A percentile compares a stretch with the other conserved stretches of the same genome.
Evolutionary conservation across 352 stramenopile genomes (phyloP).

Genomic region (Globisporangium spiculum): DNA sequence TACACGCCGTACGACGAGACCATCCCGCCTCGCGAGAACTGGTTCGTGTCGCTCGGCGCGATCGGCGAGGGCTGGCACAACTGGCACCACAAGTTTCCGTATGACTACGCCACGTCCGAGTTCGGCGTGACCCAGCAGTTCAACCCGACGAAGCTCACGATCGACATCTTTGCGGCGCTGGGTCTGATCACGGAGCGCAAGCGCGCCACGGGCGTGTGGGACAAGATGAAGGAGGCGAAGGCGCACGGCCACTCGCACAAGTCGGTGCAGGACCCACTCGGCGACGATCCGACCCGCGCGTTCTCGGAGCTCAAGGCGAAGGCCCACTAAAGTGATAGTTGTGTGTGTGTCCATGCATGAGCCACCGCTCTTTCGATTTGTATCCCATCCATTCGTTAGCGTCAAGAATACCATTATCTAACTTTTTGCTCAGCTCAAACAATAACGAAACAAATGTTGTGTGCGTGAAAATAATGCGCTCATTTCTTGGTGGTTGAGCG

Average conservation of each 20-base stretch:
- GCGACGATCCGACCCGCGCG: conserved; percentile 47
- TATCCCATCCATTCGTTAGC: neutral
- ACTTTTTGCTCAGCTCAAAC: neutral
- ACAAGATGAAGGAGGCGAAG: conserved; percentile 83
- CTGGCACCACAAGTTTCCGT: conserved; percentile 99
- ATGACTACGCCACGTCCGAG: conserved; percentile 98
- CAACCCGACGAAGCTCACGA: conserved; percentile 98
- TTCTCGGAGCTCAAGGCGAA: conserved; percentile 62
- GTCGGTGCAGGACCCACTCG: conserved; percentile 46
- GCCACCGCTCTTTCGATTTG: conserved; percentile 20
- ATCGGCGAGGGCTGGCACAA: conserved; percentile 99
- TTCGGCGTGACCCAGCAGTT: conserved; percentile 95
- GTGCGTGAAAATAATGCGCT: neutral
- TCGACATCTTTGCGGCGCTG: conserved; percentile 90
- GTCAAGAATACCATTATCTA: neutral
- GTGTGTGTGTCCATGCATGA: conserved; percentile 15
- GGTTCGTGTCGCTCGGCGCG: conserved; percentile 93
- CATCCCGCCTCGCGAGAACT: conserved; percentile 96
- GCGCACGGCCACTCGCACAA: conserved; percentile 25
- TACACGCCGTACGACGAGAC: conserved; percentile 95
- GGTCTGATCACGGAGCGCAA: conserved; percentile 95
- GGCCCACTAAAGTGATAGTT: conserved; percentile 3
- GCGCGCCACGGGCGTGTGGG: conserved; percentile 92
- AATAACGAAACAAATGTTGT: neutral
- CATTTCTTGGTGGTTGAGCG: too few relatives aligned